phyloP scores from a whole-genome alignment of 75 land plant species.

The Chamaecyparis obtusa region DNA sequence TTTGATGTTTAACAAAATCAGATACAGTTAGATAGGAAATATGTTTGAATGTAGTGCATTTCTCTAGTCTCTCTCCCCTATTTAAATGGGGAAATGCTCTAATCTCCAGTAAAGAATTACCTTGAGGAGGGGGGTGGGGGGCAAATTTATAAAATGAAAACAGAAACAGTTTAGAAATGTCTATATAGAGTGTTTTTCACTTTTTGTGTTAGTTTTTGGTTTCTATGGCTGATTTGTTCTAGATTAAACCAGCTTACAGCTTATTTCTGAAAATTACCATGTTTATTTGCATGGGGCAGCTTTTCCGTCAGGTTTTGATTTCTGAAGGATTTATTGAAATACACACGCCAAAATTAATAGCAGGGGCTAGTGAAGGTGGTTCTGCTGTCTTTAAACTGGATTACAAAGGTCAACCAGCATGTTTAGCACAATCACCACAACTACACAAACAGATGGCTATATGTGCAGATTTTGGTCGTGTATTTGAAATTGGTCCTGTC shows the following conservation, averaged over 20 bases:
- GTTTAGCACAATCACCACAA: slow-evolving; percentile 96
- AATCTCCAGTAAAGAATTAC: neutral
- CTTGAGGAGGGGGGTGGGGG: neutral
- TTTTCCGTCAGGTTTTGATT: slow-evolving; percentile 64
- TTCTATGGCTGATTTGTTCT: slow-evolving; percentile 1
- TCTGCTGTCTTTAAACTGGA: slow-evolving; percentile 86
- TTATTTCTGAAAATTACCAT: neutral
- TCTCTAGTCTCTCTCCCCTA: neutral
- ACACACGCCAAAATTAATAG: slow-evolving; percentile 81
- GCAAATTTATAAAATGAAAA: neutral
- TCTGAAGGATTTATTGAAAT: slow-evolving; percentile 63
- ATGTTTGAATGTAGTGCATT: neutral
- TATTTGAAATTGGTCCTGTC: slow-evolving; percentile 90
- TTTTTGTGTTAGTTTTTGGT: neutral
- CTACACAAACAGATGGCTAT: slow-evolving; percentile 95
- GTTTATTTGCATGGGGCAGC: slow-evolving; percentile 37
- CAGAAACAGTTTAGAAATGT: neutral
- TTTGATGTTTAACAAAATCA: neutral
- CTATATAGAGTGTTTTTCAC: neutral
- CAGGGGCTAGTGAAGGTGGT: slow-evolving; percentile 98
- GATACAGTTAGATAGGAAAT: neutral
- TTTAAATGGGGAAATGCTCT: neutral
- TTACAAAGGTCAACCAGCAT: slow-evolving; percentile 88
- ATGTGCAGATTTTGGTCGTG: slow-evolving; percentile 90
- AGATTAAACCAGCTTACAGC: neutral